Conservation (phyloP, 352 stramenopile genomes). For the Lagenidium sp. region DNA sequence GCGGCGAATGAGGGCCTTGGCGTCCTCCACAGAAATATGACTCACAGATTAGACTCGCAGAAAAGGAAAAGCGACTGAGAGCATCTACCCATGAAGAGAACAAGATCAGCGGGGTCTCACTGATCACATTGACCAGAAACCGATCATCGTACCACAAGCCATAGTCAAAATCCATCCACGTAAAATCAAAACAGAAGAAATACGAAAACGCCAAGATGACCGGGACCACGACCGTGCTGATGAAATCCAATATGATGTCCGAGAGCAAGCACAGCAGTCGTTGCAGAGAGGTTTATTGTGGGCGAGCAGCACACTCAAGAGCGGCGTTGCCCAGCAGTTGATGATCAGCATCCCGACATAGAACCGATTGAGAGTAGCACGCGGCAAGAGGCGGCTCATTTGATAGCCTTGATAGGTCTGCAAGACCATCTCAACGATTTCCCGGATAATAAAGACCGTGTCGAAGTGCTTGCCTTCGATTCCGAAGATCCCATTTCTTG, state of each 20-base stretch:
- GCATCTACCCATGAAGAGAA: constrained; percentile 9
- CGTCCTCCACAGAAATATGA: background rate
- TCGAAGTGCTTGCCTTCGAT: constrained; percentile 8
- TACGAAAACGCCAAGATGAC: constrained; percentile 3
- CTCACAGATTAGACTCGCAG: constrained; percentile 6
- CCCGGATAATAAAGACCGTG: constrained; percentile 6
- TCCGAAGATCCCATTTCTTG: constrained; percentile 1
- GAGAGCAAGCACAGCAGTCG: constrained; percentile 3
- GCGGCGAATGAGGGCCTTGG: constrained; percentile 1
- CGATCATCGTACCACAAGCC: constrained; percentile 8
- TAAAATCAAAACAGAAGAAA: background rate
- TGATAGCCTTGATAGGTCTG: constrained; percentile 11
- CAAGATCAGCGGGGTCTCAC: constrained; percentile 8
- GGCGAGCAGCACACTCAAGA: constrained; percentile 5
- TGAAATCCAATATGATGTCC: constrained; percentile 10
- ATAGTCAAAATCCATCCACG: background rate
- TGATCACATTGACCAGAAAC: constrained; percentile 5
- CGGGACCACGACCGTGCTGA: constrained; percentile 3
- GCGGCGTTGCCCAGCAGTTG: constrained; percentile 11
- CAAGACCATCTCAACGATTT: constrained; percentile 4
- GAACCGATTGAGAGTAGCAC: constrained; percentile 4
- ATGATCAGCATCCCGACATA: constrained; percentile 5
- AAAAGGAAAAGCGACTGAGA: constrained; percentile 7
- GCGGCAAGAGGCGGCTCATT: constrained; percentile 5
- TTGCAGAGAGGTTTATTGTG: constrained; percentile 1